Evolutionary conservation across 1,139 yeast genomes (phyloP), one percentile per base, ranked within the genome.

Genomic region (Candida glucosophila): DNA sequence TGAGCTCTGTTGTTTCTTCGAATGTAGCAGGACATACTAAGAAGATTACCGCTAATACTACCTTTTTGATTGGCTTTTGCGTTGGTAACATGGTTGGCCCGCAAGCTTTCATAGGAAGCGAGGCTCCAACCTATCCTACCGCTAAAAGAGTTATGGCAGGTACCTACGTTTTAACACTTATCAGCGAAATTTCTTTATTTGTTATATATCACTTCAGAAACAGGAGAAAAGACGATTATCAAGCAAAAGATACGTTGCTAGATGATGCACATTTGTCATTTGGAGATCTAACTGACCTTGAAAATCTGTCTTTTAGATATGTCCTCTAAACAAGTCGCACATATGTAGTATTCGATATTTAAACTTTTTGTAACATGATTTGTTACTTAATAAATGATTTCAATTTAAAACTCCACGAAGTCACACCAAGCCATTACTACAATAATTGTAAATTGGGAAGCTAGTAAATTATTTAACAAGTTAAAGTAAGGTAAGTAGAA

Each of bases 1-100:
- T 64, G 17, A 52, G 72, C 33, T 16, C 18, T 16, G 9, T 16
- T 16, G 9, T 16, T 15, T 23, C 52, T n/a, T 37, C 35, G 22
- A 30, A 35, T 29, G 27, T 32, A 18, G 37, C 39, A 6, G 42
- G 41, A 1, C 30, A 32, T 17, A 33, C 41, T 7, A 37, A 37
- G 23, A 36, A 30, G 17, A 35, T 34, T 22, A 12, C n/a, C 8
- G 27, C 10, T 10, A 7, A 10, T n/a, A 13, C 21, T n/a, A 19
- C 12, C 7, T 19, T 19, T 19, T n/a, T 23, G 7, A 17, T 23
- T 18, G 55, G 50, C 1, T 52, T 47, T 28, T 45, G 53, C 14
- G 40, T 44, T 8, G 59, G 54, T 4, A 43, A 50, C n/a, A 34
- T 53, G 6, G 44, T 49, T 23, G 59, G 58, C 1, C 55, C 56